A percentile compares a stretch with the other conserved stretches of the same genome.
These are phyloP conservation scores for Thraustotheca clavata DNA, from an alignment of 352 stramenopile genomes.

Conservation along the genomic window DNA sequence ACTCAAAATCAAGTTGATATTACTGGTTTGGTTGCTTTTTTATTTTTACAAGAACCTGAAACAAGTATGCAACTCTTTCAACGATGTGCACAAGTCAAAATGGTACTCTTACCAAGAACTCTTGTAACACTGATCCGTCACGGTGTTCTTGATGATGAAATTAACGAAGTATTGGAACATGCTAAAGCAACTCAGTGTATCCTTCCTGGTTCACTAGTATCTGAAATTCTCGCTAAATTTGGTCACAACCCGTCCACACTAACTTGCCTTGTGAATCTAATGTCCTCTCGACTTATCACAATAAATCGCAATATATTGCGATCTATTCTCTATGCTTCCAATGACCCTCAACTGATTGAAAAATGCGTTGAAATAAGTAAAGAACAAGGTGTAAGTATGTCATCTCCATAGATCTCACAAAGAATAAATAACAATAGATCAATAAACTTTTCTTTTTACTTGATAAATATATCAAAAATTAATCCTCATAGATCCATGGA, in stretches of 20 bases:
- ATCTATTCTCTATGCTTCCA: not conserved
- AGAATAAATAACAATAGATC: too few species aligned
- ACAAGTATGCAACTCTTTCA: not conserved
- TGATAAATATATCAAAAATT: too few species aligned
- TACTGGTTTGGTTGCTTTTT: not conserved
- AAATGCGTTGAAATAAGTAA: not conserved
- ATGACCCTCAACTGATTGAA: not conserved
- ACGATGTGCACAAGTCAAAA: not conserved
- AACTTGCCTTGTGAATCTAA: not conserved
- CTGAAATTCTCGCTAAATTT: not conserved
- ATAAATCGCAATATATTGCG: not conserved
- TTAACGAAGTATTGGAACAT: not conserved
- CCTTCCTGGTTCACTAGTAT: not conserved
- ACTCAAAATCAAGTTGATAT: not conserved
- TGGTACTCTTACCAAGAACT: not conserved
- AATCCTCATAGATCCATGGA: too few species aligned
- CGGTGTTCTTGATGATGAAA: not conserved
- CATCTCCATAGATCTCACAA: too few species aligned
- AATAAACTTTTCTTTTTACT: too few species aligned
- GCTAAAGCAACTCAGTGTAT: not conserved
- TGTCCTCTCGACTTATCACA: not conserved
- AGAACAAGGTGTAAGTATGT: too few species aligned
- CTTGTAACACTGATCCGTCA: not conserved
- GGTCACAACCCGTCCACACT: not conserved
- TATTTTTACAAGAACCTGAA: not conserved